Percentiles rank a stretch among this genome's conserved stretches.
phyloP scores from a whole-genome alignment of 345 rosid genomes.

The Kandelia obovata region DNA sequence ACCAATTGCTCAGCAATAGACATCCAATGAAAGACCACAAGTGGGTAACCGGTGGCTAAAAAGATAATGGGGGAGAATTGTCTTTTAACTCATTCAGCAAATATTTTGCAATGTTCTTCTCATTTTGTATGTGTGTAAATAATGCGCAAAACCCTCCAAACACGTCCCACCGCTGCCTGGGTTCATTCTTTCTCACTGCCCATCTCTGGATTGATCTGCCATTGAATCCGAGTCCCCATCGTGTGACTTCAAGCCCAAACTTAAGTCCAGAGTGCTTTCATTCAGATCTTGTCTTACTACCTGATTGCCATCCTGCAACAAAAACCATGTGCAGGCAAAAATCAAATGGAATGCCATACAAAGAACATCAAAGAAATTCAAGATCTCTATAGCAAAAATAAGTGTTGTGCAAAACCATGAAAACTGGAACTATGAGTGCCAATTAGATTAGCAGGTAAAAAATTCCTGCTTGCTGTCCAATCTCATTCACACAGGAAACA shows the following conservation, averaged over 20 bases:
- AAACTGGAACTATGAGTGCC: too few species aligned
- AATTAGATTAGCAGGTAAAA: not conserved
- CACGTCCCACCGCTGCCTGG: conserved; percentile 9
- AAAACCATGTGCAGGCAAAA: conserved; percentile 15
- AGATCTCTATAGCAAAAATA: too few species aligned
- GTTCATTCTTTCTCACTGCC: conserved; percentile 27
- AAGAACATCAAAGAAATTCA: not conserved
- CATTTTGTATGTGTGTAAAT: conserved; percentile 11
- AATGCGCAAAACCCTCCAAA: conserved; percentile 9
- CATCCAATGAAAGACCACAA: conserved; percentile 18
- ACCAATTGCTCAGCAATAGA: conserved; percentile 18
- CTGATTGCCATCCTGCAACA: conserved; percentile 48
- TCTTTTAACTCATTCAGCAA: conserved; percentile 12
- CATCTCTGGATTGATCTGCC: conserved; percentile 24
- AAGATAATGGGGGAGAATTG: conserved; percentile 21
- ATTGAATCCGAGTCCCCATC: conserved; percentile 41
- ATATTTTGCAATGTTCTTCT: conserved; percentile 12
- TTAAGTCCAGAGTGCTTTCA: conserved; percentile 73
- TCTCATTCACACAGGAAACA: not conserved
- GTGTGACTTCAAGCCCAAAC: conserved; percentile 56
- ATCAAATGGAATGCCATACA: conserved; percentile 10
- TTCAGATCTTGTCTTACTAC: conserved; percentile 82
- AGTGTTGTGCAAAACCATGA: too few species aligned
- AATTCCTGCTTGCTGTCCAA: not conserved
- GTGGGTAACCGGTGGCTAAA: conserved; percentile 5